These are phyloP conservation scores for Globisporangium middletonii DNA, from an alignment of 352 stramenopile genomes.

Conservation along the genomic window DNA sequence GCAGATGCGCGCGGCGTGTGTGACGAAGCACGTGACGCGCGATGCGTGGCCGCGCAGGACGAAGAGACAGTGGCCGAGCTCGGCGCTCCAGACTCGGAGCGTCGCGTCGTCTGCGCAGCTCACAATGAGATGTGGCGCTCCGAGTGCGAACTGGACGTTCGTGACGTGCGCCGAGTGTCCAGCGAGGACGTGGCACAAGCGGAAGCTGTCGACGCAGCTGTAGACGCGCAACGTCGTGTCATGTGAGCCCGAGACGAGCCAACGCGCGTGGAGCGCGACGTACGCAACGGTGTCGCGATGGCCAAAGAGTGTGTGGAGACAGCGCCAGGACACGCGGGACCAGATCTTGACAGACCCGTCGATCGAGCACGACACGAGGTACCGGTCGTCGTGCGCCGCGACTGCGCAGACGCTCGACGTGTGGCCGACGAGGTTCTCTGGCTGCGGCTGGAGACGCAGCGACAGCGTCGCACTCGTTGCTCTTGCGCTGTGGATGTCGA, in stretches of 20 bases:
- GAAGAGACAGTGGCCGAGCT: constrained; percentile 29
- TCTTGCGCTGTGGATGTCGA: not conserved
- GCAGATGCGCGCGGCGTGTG: constrained; percentile 25
- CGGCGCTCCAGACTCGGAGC: constrained; percentile 51
- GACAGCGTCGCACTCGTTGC: not conserved
- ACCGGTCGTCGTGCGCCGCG: constrained; percentile 41
- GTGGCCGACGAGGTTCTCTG: constrained; percentile 52
- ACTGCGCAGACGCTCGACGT: constrained; percentile 53
- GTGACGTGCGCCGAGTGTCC: constrained; percentile 61
- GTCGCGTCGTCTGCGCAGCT: constrained; percentile 60
- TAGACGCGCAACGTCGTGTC: constrained; percentile 61
- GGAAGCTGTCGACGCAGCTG: constrained; percentile 26
- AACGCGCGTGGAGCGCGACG: constrained; percentile 36
- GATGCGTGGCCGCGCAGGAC: constrained; percentile 39
- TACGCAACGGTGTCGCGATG: constrained; percentile 61
- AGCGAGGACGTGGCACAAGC: constrained; percentile 28
- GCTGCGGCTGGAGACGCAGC: constrained; percentile 11
- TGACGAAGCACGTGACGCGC: constrained; percentile 43
- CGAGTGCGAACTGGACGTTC: constrained; percentile 28
- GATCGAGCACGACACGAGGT: constrained; percentile 58
- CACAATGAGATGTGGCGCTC: constrained; percentile 23
- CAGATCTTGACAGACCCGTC: constrained; percentile 70
- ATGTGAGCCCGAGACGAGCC: constrained; percentile 67
- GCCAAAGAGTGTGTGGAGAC: constrained; percentile 58
- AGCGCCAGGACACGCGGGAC: constrained; percentile 42